These are phyloP conservation scores for Globisporangium mamillatum DNA, from an alignment of 352 stramenopile genomes.

Conservation along the genomic window DNA sequence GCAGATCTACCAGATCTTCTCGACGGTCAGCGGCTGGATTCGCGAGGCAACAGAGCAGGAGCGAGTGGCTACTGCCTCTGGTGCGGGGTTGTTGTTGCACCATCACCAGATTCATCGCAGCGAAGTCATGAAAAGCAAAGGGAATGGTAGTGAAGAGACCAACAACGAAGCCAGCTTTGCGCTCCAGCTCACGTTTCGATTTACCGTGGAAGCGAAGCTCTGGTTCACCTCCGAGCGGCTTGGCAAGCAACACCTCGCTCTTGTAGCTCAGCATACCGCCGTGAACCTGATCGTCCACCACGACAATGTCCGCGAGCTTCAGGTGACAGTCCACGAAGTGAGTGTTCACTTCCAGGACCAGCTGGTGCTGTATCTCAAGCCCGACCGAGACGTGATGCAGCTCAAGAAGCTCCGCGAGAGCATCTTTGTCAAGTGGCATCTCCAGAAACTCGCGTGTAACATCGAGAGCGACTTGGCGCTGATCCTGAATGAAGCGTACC, in stretches of 20 bases:
- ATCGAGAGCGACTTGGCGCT: slow-evolving; percentile 48
- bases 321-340: slow-evolving; percentile 55
- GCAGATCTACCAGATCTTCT: slow-evolving; percentile 22
- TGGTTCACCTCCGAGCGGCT: slow-evolving; percentile 35
- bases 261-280: slow-evolving; percentile 36
- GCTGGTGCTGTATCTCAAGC: slow-evolving; percentile 50
- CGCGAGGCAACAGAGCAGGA: slow-evolving; percentile 1
- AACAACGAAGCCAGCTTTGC: slow-evolving; percentile 36
- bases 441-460: slow-evolving; percentile 39
- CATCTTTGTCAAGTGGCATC: slow-evolving; percentile 49
- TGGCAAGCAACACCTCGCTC: slow-evolving; percentile 33
- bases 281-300: slow-evolving; percentile 55
- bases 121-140: not conserved
- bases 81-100: slow-evolving; percentile 3
- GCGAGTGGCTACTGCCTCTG: not conserved
- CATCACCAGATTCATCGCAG: slow-evolving; percentile 8
- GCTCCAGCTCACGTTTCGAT: slow-evolving; percentile 53
- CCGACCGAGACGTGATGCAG: slow-evolving; percentile 49
- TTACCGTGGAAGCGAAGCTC: slow-evolving; percentile 40
- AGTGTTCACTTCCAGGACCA: slow-evolving; percentile 40
- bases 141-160: not conserved
- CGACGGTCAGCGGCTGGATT: slow-evolving; percentile 16
- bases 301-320: slow-evolving; percentile 34
- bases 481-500: slow-evolving; percentile 48
- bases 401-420: slow-evolving; percentile 33